Evolutionary conservation across 2,329 filamentous ascomycete species (phyloP).

Genomic region (Meredithiella fracta): DNA sequence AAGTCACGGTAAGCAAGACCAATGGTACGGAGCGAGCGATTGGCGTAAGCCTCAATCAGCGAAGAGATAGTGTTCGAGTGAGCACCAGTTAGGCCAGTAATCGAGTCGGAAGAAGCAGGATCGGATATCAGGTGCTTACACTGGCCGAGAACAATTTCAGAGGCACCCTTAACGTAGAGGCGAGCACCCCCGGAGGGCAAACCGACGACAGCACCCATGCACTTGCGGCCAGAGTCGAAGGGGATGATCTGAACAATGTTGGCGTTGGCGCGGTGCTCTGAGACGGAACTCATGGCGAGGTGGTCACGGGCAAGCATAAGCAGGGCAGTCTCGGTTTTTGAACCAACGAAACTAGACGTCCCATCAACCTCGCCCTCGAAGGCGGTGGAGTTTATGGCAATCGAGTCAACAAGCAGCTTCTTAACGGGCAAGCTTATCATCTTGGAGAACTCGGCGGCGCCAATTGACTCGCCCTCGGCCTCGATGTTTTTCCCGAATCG

Average conservation of each 20-base stretch:
- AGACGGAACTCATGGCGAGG: conserved; percentile 49
- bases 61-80: conserved; percentile 41
- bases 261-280: conserved; percentile 44
- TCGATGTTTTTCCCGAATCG: conserved; percentile 32
- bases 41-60: conserved; percentile 63
- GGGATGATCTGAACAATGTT: conserved; percentile 51
- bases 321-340: conserved; percentile 61
- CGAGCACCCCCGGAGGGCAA: conserved; percentile 35
- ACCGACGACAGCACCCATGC: conserved; percentile 45
- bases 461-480: conserved; percentile 24
- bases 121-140: conserved; percentile 36
- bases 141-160: conserved; percentile 44
- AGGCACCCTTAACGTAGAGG: conserved; percentile 47
- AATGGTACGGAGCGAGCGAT: conserved; percentile 67
- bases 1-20: conserved; percentile 74
- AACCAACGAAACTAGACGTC: conserved; percentile 50
- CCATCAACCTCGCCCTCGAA: conserved; percentile 61
- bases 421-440: conserved; percentile 31
- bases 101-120: conserved; percentile 28
- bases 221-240: conserved; percentile 62
- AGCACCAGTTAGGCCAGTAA: conserved; percentile 31
- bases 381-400: conserved; percentile 53
- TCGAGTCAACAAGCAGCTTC: conserved; percentile 41
- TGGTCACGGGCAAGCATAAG: conserved; percentile 52
- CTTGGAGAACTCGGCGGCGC: conserved; percentile 30